Percentiles rank a stretch among this genome's conserved stretches.
Conservation (phyloP, 306 rosid genomes). For the Sophora flavescens region DNA sequence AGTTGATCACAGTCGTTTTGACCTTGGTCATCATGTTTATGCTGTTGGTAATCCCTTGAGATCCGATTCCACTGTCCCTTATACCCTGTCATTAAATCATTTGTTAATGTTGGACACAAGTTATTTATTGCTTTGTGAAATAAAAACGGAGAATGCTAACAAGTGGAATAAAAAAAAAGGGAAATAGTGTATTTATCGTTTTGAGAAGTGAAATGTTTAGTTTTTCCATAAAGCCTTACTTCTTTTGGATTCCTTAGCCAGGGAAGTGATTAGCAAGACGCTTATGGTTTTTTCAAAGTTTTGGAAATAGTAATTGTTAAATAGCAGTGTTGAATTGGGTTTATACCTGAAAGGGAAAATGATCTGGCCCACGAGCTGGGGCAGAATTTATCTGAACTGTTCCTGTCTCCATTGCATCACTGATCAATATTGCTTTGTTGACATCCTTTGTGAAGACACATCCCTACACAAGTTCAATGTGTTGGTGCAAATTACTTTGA, state of each 20-base stretch:
- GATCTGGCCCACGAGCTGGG: slow-evolving; percentile 98
- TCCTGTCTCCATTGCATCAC: slow-evolving; percentile 99
- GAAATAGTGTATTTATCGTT: too few species aligned
- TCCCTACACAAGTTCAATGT: slow-evolving; percentile 62
- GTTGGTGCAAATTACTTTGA: slow-evolving; percentile 28
- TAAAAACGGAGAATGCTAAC: too few species aligned
- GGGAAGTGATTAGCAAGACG: too few species aligned
- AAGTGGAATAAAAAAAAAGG: too few species aligned
- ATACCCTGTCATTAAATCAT: slow-evolving; percentile 73
- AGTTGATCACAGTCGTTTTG: slow-evolving; percentile 89
- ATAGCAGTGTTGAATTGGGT: not conserved
- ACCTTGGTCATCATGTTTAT: slow-evolving; percentile 97
- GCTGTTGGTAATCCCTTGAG: slow-evolving; percentile 98
- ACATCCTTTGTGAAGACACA: slow-evolving; percentile 93
- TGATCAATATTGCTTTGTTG: slow-evolving; percentile 89
- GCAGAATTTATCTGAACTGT: slow-evolving; percentile 98
- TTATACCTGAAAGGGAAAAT: slow-evolving; percentile 93
- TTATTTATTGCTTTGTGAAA: slow-evolving; percentile 3
- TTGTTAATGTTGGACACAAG: slow-evolving; percentile 17
- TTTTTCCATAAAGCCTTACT: too few species aligned
- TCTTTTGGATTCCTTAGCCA: too few species aligned
- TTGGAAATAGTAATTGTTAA: slow-evolving; percentile 16
- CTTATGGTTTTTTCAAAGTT: slow-evolving; percentile 2
- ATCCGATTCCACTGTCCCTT: slow-evolving; percentile 97
- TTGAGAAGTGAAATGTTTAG: too few species aligned